A percentile compares a stretch with the other conserved stretches of the same genome.
Evolutionary conservation across 768 basidiomycete genomes (phyloP).

Genomic region (Phanerochaete carnosa): DNA sequence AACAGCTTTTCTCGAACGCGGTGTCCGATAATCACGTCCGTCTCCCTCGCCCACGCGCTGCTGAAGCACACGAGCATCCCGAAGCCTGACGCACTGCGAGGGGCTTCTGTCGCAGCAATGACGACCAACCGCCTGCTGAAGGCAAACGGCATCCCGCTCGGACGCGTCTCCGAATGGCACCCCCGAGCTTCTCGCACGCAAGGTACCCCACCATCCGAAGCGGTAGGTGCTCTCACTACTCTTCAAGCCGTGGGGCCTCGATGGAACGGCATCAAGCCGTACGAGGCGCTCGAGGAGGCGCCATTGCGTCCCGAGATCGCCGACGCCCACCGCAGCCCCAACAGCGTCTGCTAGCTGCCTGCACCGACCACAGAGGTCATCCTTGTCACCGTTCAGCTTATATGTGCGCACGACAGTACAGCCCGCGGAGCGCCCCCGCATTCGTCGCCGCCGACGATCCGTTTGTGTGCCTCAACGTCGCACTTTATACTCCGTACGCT

Average conservation of each 20-base stretch:
- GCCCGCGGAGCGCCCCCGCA: no score
- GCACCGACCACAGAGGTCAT: no score
- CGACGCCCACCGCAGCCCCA: no score
- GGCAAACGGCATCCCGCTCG: slow-evolving; percentile 18
- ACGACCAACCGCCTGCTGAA: slow-evolving; percentile 13
- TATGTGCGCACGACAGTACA: no score
- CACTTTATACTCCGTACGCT: no score
- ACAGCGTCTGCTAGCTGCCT: no score
- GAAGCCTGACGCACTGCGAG: slow-evolving; percentile 6
- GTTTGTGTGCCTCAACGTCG: no score
- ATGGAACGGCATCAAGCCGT: no score
- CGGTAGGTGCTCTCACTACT: slow-evolving; percentile 33
- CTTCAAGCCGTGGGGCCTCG: slow-evolving; percentile 39
- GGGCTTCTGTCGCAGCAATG: slow-evolving; percentile 11
- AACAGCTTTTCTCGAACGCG: slow-evolving; percentile 21
- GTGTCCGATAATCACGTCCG: slow-evolving; percentile 13
- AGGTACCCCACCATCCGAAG: slow-evolving; percentile 23
- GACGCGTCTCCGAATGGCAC: slow-evolving; percentile 16
- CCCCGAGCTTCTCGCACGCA: slow-evolving; percentile 14
- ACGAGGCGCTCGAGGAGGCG: no score
- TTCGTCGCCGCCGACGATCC: no score
- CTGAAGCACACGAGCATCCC: slow-evolving; percentile 14
- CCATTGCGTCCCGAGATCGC: no score
- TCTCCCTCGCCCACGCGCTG: slow-evolving; percentile 12
- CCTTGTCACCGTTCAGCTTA: no score